Evolutionary conservation across 441 rosid genomes (phyloP).

Genomic region (Kokia cookei): DNA sequence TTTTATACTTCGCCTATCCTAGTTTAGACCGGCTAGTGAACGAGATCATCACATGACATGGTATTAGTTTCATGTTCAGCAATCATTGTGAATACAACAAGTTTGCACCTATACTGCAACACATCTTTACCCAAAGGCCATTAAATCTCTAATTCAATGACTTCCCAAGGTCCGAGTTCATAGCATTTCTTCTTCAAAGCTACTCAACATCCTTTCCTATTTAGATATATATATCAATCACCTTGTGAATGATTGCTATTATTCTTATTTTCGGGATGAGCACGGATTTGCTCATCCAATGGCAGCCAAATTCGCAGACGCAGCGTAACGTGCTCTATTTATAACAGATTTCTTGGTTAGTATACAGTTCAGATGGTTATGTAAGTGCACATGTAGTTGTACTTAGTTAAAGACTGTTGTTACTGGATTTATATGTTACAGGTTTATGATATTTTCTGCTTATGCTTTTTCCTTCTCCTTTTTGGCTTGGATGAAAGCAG

Average conservation of each 20-base stretch:
- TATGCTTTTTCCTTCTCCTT: neutral
- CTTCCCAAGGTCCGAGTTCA: constrained; percentile 15
- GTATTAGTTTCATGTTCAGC: constrained; percentile 3
- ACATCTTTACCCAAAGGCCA: neutral
- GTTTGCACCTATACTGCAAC: constrained; percentile 13
- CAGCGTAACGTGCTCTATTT: neutral
- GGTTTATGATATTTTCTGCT: neutral
- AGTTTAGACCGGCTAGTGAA: neutral
- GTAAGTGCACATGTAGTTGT: constrained; percentile 2
- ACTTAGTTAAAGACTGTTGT: constrained; percentile 3
- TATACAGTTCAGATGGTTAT: constrained; percentile 4
- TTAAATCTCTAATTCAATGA: constrained; percentile 18
- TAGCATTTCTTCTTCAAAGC: neutral
- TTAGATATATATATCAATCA: neutral
- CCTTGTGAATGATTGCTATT: neutral
- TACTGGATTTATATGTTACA: neutral
- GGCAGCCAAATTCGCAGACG: neutral
- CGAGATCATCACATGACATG: constrained; percentile 29
- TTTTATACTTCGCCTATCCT: constrained; percentile 46
- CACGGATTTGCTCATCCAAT: neutral
- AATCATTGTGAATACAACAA: constrained; percentile 13
- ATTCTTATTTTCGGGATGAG: neutral
- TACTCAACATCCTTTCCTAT: neutral
- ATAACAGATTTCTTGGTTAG: constrained; percentile 9
- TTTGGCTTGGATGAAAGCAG: neutral